These are phyloP conservation scores for Trichosporon sp. DNA, from an alignment of 1,284 basidiomycete genomes.

Conservation along the genomic window DNA sequence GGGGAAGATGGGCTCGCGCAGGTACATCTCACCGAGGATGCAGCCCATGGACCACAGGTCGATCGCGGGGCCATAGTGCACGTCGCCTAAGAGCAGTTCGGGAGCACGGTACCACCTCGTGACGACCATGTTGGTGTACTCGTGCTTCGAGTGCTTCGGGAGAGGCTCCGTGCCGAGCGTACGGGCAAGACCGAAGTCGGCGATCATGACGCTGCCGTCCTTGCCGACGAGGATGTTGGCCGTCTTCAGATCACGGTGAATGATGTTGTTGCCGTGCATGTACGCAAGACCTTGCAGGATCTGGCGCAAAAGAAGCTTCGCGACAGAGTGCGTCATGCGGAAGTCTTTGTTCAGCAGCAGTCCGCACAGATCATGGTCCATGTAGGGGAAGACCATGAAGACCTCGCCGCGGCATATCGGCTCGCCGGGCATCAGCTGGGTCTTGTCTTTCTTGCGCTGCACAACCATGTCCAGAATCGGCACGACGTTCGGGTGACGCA, in stretches of 20 bases:
- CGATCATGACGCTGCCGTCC: constrained; percentile 78
- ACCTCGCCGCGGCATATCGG: constrained; percentile 60
- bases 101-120: constrained; percentile 98
- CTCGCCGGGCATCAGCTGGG: constrained; percentile 31
- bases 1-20: constrained; percentile 80
- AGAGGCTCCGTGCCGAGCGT: constrained; percentile 51
- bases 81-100: constrained; percentile 85
- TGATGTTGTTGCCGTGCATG: constrained; percentile 89
- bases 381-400: constrained; percentile 99
- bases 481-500: constrained; percentile 83
- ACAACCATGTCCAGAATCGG: constrained; percentile 89
- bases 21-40: constrained; percentile 95
- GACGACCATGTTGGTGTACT: constrained; percentile 98
- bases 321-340: constrained; percentile 74
- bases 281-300: constrained; percentile 92
- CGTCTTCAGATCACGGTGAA: constrained; percentile 98
- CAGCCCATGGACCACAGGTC: constrained; percentile 99
- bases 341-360: constrained; percentile 87
- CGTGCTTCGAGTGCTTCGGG: constrained; percentile 56
- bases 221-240: constrained; percentile 95
- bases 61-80: constrained; percentile 87
- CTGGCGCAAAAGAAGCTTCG: constrained; percentile 96
- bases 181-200: constrained; percentile 94
- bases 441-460: constrained; percentile 47
- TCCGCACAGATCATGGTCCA: constrained; percentile 98